Evolutionary conservation across 345 rosid species (phyloP).

Genomic region (Rhodamnia argentea): DNA sequence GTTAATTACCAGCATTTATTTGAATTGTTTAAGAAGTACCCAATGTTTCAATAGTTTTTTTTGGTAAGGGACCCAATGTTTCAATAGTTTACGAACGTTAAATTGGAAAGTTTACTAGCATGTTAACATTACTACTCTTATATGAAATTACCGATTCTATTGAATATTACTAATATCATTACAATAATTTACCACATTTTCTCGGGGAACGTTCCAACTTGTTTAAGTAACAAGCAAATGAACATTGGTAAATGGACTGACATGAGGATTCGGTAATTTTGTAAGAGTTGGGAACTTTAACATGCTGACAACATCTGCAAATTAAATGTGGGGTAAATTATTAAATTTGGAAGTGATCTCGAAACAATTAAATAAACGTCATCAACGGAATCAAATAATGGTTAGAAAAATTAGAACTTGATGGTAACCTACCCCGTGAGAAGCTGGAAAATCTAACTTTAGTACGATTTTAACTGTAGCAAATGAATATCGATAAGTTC

Average conservation of each 20-base stretch:
- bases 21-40: background rate
- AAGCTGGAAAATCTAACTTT: background rate
- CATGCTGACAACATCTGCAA: background rate
- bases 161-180: background rate
- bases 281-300: background rate
- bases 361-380: background rate
- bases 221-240: background rate
- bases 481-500: background rate
- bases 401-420: background rate
- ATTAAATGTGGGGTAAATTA: too few species aligned
- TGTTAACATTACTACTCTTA: background rate
- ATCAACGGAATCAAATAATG: background rate
- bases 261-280: too few species aligned
- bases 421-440: background rate
- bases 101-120: background rate
- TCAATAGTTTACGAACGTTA: background rate
- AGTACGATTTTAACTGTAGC: background rate
- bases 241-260: background rate
- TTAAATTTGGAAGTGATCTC: background rate
- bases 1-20: too few species aligned
- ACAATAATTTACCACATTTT: background rate
- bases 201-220: background rate
- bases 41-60: background rate
- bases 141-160: background rate
- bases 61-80: background rate